These are phyloP conservation scores for Russula ochroleuca DNA, from an alignment of 768 basidiomycete genomes.

Conservation along the genomic window DNA sequence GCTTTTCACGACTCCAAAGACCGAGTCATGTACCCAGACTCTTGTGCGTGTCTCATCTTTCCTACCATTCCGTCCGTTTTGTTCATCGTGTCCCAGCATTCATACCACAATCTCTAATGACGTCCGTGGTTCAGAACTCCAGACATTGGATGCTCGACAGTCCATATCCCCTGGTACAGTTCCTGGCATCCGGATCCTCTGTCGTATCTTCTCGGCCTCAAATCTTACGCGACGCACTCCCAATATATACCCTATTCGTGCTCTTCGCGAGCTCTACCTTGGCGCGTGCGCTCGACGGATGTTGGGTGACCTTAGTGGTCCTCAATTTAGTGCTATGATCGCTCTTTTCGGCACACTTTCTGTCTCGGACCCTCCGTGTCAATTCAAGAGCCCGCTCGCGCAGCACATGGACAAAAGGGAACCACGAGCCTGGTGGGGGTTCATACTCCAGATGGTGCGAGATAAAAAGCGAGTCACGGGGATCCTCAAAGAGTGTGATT, in stretches of 20 bases:
- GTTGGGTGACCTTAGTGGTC: conserved; percentile 17
- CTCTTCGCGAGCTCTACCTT: conserved; percentile 19
- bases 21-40: conserved; percentile 37
- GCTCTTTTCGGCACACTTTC: conserved; percentile 26
- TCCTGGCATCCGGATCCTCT: conserved; percentile 21
- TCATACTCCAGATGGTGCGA: conserved; percentile 43
- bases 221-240: conserved; percentile 16
- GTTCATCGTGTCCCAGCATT: neutral
- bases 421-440: conserved; percentile 44
- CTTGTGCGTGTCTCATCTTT: neutral
- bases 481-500: conserved; percentile 41
- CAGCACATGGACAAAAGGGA: conserved; percentile 30
- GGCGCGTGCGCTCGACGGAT: conserved; percentile 8
- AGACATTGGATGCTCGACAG: neutral
- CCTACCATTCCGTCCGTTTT: neutral
- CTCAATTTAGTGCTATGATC: conserved; percentile 24
- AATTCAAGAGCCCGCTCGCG: conserved; percentile 29
- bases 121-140: neutral
- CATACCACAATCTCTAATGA: neutral
- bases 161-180: neutral
- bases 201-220: conserved; percentile 21
- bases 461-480: conserved; percentile 42
- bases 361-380: conserved; percentile 1
- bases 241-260: conserved; percentile 7
- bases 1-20: conserved; percentile 39